Evolutionary conservation across 1,139 yeast genomes (phyloP), one percentile per base, ranked within the genome.

Genomic region (Hanseniaspora uvarum): DNA sequence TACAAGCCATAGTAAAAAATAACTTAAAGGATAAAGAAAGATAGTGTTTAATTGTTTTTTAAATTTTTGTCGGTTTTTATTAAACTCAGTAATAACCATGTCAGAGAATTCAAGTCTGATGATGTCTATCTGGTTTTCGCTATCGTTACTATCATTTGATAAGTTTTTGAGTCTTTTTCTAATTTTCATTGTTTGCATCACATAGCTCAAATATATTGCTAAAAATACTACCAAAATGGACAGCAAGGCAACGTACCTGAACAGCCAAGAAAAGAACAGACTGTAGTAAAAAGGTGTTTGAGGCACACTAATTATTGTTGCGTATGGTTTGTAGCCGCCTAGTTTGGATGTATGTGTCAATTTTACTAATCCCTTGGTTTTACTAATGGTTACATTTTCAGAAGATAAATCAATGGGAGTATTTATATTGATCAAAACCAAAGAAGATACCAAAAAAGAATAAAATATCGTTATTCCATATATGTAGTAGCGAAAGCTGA

Each of bases 261-360:
- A 92, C 0, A 79, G 81, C 95, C 95, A 88, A 58, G 89, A 79
- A 53, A 88, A 71, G 0, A 75, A 87, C 49, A 84, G 64, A 55
- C 88, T 73, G 64, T 80, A 82, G 94, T 94, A 87, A 10, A 75
- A 66, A 0, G 94, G 95, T 1, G 71, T 60, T 53, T 79, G 78
- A 0, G 95, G 92, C 52, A 87, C 70, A 64, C 84, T 87, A 64
- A 95, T 83, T 89, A 92, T 85, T 56, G 86, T 80, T 46, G 83
- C 79, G 58, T 78, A 75, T 16, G 85, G 78, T 37, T 69, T 66
- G 63, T 83, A 85, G 0, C 87, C 86, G n/a, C 67, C 65, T 8
- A 59, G 59, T 48, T 63, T 61, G 4, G 68, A 65, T 44, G 59
- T 58, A 38, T 57, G 57, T 4, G 55, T 46, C 37, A 61, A 58